phyloP scores from a whole-genome alignment of 192 early-diverging fungal genomes.

The Pilaira anomala region DNA sequence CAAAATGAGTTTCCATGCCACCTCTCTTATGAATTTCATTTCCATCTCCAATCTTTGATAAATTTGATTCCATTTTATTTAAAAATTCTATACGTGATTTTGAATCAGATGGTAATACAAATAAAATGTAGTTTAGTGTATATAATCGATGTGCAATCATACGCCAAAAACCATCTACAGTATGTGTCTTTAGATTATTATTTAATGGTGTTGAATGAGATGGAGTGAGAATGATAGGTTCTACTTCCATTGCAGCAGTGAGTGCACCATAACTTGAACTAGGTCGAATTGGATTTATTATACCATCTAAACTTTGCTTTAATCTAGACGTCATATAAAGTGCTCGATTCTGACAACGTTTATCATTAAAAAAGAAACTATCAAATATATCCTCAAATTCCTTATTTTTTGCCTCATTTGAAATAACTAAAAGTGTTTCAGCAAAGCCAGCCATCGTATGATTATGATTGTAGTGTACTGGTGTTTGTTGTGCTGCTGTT shows the following conservation, averaged over 20 bases:
- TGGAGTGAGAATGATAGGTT: background rate
- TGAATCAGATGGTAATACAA: constrained; percentile 18
- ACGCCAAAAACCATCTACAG: constrained; percentile 21
- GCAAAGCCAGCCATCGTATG: constrained; percentile 11
- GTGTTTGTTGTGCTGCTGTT: background rate
- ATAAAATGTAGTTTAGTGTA: constrained; percentile 31
- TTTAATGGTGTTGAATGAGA: constrained; percentile 3
- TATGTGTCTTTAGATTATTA: background rate
- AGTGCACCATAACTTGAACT: constrained; percentile 10
- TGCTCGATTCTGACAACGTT: constrained; percentile 36
- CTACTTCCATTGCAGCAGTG: too few species aligned
- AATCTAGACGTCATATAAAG: constrained; percentile 33
- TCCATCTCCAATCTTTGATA: background rate
- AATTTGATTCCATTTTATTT: constrained; percentile 1
- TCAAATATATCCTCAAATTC: constrained; percentile 32
- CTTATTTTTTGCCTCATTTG: constrained; percentile 14
- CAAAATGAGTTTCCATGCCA: constrained; percentile 28
- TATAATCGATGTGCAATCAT: constrained; percentile 29
- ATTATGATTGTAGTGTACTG: too few species aligned
- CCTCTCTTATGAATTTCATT: constrained; percentile 15
- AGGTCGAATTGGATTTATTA: background rate
- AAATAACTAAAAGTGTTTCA: constrained; percentile 27
- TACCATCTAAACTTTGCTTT: constrained; percentile 18
- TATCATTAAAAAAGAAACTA: constrained; percentile 37
- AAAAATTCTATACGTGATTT: constrained; percentile 7